Evolutionary conservation across 2,329 filamentous ascomycete genomes (phyloP), one percentile per base, ranked within the genome.

Genomic region (Ophiostoma ips): DNA sequence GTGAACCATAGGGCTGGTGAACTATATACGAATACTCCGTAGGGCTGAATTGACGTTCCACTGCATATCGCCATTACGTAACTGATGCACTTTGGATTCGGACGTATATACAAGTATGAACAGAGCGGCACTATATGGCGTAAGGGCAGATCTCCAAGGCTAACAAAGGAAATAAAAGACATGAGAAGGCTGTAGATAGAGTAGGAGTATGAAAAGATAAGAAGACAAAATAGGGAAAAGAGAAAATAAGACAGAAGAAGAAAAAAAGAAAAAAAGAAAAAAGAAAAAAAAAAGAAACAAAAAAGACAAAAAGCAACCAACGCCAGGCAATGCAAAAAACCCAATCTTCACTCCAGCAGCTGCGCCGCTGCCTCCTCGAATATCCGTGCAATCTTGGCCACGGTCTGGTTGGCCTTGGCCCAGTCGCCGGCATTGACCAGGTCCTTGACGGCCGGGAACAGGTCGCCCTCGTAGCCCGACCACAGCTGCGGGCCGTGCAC

Each of bases 391-490:
- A 85, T 82, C 64, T 82, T 87, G 56, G 83, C 71, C 30, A 94
- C 74, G 61, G 83, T 77, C 49, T 70, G 65, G 59, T 84, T 79
- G 3, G 84, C 84, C 12, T 76, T 64, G 2, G 66, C 69, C 84
- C 83, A 89, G 58, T 94, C 77, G 24, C 76, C 75, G 4, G 71
- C 75, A 54, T 84, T 77, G 37, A 95, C 71, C 9, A 83, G 81
- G 60, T 95, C 89, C 51, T 87, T 75, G 50, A 95, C 84, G n/a
- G 82, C 83, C 0, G 90, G 90, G 67, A 94, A 94, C 54, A 77
- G 77, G 0, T 76, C 76, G 50, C 76, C 75, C 31, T 83, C 76
- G 56, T 82, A 76, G 35, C 75, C 78, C 33, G 81, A 81, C 83
- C 87, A 89, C 3, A 78, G 70, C 60, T 87, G 78, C 0, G 92